These are phyloP conservation scores for Dioszegia crocea DNA, from an alignment of 768 basidiomycete species.

Conservation along the genomic window DNA sequence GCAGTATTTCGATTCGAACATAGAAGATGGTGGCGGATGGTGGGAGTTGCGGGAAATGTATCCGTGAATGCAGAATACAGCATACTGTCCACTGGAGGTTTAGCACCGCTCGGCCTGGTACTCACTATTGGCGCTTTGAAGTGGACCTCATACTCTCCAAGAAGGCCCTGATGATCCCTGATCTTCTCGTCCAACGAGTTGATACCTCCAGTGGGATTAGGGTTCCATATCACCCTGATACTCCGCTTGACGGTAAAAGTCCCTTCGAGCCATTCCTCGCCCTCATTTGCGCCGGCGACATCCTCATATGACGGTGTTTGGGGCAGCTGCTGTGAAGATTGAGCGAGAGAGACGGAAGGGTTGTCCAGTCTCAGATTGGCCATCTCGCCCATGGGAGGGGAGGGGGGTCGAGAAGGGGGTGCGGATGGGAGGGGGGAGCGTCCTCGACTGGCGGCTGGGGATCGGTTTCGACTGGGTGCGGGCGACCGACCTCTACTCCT, in stretches of 20 bases:
- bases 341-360: constrained; percentile 25
- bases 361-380: background rate
- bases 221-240: constrained; percentile 14
- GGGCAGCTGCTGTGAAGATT: constrained; percentile 12
- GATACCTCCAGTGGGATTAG: constrained; percentile 14
- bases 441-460: background rate
- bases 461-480: background rate
- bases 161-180: background rate
- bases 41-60: constrained; percentile 11
- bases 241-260: constrained; percentile 2
- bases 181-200: constrained; percentile 19
- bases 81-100: constrained; percentile 28
- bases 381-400: background rate
- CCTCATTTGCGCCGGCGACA: background rate
- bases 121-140: constrained; percentile 16
- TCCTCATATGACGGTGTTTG: constrained; percentile 11
- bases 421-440: constrained; percentile 1
- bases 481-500: constrained; percentile 2
- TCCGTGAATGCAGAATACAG: constrained; percentile 10
- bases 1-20: constrained; percentile 19
- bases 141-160: constrained; percentile 14
- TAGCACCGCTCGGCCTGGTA: background rate
- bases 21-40: constrained; percentile 27
- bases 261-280: constrained; percentile 14
- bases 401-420: constrained; percentile 4